These are phyloP conservation scores for Dictyostelium brefeldianum DNA, from an alignment of 78 protist species.

Conservation along the genomic window DNA sequence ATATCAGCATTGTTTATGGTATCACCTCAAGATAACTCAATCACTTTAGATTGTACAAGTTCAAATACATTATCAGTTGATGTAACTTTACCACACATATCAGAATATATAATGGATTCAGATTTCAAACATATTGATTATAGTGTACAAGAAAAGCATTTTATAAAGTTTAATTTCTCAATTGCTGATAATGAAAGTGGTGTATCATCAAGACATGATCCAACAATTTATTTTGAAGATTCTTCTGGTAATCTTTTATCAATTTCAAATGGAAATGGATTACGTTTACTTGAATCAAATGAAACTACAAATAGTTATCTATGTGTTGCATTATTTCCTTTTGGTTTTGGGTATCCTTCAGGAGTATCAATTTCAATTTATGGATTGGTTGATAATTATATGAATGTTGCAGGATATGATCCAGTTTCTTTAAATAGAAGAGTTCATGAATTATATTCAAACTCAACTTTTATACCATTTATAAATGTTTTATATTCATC, in stretches of 20 bases:
- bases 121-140: not conserved
- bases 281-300: not conserved
- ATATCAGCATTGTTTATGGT: conserved; percentile 1
- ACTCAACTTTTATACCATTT: not conserved
- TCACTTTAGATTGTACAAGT: not conserved
- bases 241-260: not conserved
- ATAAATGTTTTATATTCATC: not conserved
- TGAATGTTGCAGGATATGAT: not conserved
- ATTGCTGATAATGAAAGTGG: not conserved
- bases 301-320: not conserved
- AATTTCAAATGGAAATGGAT: not conserved
- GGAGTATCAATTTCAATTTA: not conserved
- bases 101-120: not conserved
- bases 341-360: not conserved
- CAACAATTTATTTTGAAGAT: not conserved
- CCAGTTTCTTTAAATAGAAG: not conserved
- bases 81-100: not conserved
- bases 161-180: not conserved
- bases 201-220: conserved; percentile 4
- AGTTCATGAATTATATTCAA: not conserved
- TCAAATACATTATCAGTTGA: not conserved
- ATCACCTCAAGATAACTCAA: not conserved
- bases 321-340: not conserved
- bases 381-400: not conserved
- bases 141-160: not conserved